Percentiles rank a stretch among this genome's conserved stretches.
phyloP scores from a whole-genome alignment of 2,329 filamentous ascomycete genomes.

The Botryotinia globosa region DNA sequence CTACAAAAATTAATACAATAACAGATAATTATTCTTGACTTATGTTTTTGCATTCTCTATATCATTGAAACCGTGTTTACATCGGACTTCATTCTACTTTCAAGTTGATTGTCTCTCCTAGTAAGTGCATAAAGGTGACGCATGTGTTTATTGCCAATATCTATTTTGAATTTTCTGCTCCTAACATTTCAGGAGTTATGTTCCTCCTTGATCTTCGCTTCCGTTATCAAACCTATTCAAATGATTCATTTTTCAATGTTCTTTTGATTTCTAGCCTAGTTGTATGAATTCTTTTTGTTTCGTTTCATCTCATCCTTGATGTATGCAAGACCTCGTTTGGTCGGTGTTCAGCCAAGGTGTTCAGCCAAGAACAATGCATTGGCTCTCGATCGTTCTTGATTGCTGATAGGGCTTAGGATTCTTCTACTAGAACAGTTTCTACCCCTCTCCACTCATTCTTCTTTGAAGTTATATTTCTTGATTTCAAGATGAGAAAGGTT shows the following conservation, averaged over 20 bases:
- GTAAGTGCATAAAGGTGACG: background rate
- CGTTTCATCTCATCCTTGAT: background rate
- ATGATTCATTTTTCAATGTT: background rate
- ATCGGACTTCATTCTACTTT: background rate
- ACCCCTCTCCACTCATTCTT: background rate
- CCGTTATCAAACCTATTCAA: background rate
- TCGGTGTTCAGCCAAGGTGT: background rate
- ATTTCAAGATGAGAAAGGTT: background rate
- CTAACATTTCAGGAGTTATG: background rate
- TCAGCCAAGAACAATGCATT: slow-evolving; percentile 1
- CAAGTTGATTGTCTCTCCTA: background rate
- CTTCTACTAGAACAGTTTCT: background rate
- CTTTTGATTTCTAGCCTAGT: background rate
- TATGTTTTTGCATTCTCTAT: background rate
- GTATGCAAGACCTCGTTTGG: background rate
- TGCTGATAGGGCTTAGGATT: background rate
- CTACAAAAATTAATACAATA: slow-evolving; percentile 5
- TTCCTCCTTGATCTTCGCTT: background rate
- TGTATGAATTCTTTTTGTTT: slow-evolving; percentile 4
- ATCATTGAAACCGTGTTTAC: background rate
- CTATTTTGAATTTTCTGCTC: background rate
- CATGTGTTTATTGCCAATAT: background rate
- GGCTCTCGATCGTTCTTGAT: slow-evolving; percentile 10
- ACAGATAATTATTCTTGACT: background rate
- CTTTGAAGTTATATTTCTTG: background rate